Evolutionary conservation across 495 filamentous ascomycete species (phyloP).

Genomic region (Aspergillus sclerotioniger): DNA sequence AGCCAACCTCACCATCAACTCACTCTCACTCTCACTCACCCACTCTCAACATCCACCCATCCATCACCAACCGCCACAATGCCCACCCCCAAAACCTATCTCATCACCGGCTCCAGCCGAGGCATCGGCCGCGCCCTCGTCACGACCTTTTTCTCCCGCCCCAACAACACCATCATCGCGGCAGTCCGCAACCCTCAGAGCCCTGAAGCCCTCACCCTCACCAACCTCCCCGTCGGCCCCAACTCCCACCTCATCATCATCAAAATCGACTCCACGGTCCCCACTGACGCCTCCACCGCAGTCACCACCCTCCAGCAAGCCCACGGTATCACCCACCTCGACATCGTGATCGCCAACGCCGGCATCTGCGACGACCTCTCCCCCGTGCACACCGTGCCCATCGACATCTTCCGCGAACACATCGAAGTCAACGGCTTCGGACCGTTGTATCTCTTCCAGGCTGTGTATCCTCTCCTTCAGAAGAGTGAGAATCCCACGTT

Average conservation of each 20-base stretch:
- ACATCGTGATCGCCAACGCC: constrained; percentile 7
- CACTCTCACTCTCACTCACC: too few species aligned
- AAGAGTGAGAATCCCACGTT: too few species aligned
- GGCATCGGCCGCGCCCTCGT: constrained; percentile 9
- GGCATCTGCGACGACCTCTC: neutral
- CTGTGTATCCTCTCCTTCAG: too few species aligned
- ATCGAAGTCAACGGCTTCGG: too few species aligned
- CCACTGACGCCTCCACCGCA: neutral
- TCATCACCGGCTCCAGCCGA: constrained; percentile 9
- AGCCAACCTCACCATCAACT: too few species aligned
- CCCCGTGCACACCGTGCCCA: neutral
- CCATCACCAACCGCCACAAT: constrained; percentile 1
- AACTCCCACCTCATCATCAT: neutral
- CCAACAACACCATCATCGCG: constrained; percentile 10
- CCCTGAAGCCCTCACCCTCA: neutral
- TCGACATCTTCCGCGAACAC: neutral
- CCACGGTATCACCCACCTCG: neutral
- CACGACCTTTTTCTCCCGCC: neutral
- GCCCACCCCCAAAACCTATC: constrained; percentile 1
- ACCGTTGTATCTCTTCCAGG: too few species aligned
- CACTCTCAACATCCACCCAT: too few species aligned
- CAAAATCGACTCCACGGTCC: constrained; percentile 4
- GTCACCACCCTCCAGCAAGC: neutral
- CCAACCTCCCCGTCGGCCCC: neutral
- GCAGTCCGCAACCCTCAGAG: neutral